Percentiles rank a stretch among this genome's conserved stretches.
phyloP scores from a whole-genome alignment of 345 rosid genomes.

The Populus pruinosa region DNA sequence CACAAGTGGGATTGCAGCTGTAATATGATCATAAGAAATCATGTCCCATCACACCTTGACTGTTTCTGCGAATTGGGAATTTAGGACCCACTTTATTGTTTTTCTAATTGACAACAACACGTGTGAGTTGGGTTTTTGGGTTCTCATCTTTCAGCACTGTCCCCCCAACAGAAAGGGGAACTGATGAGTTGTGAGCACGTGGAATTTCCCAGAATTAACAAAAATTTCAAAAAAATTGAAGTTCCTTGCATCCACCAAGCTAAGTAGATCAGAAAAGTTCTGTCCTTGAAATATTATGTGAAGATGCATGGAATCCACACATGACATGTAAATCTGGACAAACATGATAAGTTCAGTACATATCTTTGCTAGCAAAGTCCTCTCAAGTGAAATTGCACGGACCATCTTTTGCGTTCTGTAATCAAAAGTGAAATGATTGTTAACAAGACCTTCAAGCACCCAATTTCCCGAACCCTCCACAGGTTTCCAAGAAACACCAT shows the following conservation, averaged over 20 bases:
- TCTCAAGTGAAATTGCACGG: background rate
- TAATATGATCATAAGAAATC: constrained; percentile 8
- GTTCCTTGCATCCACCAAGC: background rate
- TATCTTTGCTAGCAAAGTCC: background rate
- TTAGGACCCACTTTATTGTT: constrained; percentile 9
- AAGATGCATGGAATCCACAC: background rate
- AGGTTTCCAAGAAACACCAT: background rate
- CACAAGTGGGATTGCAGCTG: constrained; percentile 37
- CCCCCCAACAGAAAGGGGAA: constrained; percentile 8
- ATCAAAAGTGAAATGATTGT: background rate
- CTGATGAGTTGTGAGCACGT: constrained; percentile 36
- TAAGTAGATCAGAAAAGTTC: background rate
- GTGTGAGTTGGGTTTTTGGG: constrained; percentile 25
- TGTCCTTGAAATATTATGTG: background rate
- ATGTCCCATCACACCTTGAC: constrained; percentile 21
- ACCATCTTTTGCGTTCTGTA: background rate
- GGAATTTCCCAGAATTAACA: background rate
- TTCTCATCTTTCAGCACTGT: constrained; percentile 7
- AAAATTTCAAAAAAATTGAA: background rate
- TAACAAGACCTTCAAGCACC: background rate
- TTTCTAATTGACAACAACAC: constrained; percentile 32
- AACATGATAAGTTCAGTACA: background rate
- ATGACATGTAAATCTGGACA: background rate
- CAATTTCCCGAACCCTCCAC: background rate
- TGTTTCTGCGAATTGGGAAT: background rate